Conservation (phyloP, 495 filamentous ascomycete species). For the Podospora tetraspora region DNA sequence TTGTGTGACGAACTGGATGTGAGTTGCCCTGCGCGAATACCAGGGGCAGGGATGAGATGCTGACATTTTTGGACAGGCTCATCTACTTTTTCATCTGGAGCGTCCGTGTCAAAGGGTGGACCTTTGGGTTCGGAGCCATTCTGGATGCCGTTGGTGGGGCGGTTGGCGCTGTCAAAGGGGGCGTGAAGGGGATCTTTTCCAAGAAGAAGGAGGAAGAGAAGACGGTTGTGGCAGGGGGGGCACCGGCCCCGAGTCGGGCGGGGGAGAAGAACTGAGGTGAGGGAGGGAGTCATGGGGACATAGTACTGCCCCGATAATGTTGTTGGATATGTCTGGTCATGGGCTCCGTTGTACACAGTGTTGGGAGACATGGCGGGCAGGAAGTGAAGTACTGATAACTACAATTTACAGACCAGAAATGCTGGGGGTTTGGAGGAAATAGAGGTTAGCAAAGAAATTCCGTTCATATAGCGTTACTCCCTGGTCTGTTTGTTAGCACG, state of each 20-base stretch:
- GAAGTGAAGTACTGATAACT: too few relatives aligned
- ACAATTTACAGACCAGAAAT: too few relatives aligned
- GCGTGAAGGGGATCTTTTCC: conserved; percentile 6
- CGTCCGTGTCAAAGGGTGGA: conserved; percentile 65
- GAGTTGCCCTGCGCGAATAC: conserved; percentile 12
- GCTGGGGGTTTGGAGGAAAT: too few relatives aligned
- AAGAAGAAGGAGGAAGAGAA: background rate
- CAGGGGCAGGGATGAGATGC: background rate
- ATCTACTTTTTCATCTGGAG: conserved; percentile 86
- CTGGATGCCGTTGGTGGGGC: conserved; percentile 9
- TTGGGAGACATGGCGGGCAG: too few relatives aligned
- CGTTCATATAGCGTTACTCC: too few relatives aligned
- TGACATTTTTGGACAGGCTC: conserved; percentile 32
- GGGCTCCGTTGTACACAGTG: too few relatives aligned
- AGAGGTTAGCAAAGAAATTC: too few relatives aligned
- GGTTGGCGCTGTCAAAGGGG: conserved; percentile 14
- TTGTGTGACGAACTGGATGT: conserved; percentile 67
- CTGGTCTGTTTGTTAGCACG: too few relatives aligned
- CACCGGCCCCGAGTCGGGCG: too few relatives aligned
- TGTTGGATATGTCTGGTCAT: too few relatives aligned
- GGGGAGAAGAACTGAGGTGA: background rate
- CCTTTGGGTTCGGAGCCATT: conserved; percentile 56
- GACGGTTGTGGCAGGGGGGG: background rate
- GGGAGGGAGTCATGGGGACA: background rate
- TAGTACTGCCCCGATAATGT: too few relatives aligned